A percentile compares a stretch with the other conserved stretches of the same genome.
Conservation (phyloP, 768 basidiomycete genomes). For the Boletus insuetus region DNA sequence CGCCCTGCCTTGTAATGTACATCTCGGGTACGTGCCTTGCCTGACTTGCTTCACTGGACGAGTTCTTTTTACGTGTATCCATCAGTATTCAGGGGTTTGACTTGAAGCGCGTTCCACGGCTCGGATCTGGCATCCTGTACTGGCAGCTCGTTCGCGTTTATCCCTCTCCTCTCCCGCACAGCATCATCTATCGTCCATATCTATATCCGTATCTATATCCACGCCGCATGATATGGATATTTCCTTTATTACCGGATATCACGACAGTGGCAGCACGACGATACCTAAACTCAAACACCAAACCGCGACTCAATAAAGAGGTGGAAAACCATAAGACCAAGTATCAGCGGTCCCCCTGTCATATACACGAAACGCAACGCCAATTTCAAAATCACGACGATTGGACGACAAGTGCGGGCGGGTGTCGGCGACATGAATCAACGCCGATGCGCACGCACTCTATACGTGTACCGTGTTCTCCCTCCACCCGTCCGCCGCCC, state of each 20-base stretch:
- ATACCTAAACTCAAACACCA: too few relatives aligned
- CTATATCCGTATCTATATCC: neutral
- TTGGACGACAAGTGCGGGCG: too few relatives aligned
- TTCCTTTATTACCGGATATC: too few relatives aligned
- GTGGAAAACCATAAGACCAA: too few relatives aligned
- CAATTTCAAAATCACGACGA: too few relatives aligned
- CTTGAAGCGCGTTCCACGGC: neutral
- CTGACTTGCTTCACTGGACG: neutral
- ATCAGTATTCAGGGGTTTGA: neutral
- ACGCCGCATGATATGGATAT: too few relatives aligned
- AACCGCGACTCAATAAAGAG: too few relatives aligned
- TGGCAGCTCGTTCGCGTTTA: neutral
- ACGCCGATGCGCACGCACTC: neutral
- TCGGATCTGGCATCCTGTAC: conserved; percentile 3
- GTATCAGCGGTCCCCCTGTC: too few relatives aligned
- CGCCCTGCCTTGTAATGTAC: neutral
- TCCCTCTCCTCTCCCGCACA: neutral
- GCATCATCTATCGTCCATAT: neutral
- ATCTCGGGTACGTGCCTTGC: neutral
- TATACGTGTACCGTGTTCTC: too few relatives aligned
- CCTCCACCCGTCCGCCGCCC: too few relatives aligned
- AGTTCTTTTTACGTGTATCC: conserved; percentile 1
- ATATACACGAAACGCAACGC: too few relatives aligned
- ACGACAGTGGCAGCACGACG: too few relatives aligned
- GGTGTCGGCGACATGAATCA: neutral